Base-by-base conservation (phyloP, 2,329 filamentous ascomycete genomes). In the Calonectria hawksworthii region DNA sequence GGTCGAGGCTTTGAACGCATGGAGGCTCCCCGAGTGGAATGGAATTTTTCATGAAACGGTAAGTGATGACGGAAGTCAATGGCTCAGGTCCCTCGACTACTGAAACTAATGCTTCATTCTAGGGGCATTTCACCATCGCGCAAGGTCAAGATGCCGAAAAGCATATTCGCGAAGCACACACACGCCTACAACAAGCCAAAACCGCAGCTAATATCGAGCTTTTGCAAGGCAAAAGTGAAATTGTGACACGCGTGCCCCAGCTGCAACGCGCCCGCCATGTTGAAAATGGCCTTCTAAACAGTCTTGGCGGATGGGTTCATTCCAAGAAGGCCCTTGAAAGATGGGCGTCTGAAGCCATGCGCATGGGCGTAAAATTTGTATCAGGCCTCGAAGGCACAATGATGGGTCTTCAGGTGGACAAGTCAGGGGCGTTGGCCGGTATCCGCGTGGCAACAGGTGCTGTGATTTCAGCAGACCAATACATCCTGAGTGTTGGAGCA, bases 31-130 rank as follows among this genome's bases (percentile, higher is more conserved):
- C 1, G 74, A 75, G 32, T 75, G 74, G 74, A 28, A 56, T 13
- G 74, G 71, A 0, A 71, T 75, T 5, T 75, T 68, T 30, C 74
- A 75, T 38, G 74, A 75, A 56, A 72, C 74, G 11, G 74, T 71
- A 32, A 54, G 63, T 50, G 28, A 44, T 36, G 10, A 23, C 3
- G 4, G 7, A 28, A 23, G 16, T 18, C 13, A 21, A 61, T 8
- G 11, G 3, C 26, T 38, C 21, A 36, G 9, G 5, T 41, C 28
- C 28, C 23, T 36, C 21, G 7, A 23, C 3, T n/a, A 10, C 44
- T 11, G 10, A 47, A 26, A 28, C 32, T 54, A 8, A 34, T 21
- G 11, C n/a, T 41, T n/a, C 21, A 6, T 21, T 26, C 30, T 23
- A 75, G 74, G 74, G 74, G 1, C 67, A 68, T 23, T n/a, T 75